Conservation (phyloP, 768 basidiomycete genomes). For the Gloeophyllum trabeum region DNA sequence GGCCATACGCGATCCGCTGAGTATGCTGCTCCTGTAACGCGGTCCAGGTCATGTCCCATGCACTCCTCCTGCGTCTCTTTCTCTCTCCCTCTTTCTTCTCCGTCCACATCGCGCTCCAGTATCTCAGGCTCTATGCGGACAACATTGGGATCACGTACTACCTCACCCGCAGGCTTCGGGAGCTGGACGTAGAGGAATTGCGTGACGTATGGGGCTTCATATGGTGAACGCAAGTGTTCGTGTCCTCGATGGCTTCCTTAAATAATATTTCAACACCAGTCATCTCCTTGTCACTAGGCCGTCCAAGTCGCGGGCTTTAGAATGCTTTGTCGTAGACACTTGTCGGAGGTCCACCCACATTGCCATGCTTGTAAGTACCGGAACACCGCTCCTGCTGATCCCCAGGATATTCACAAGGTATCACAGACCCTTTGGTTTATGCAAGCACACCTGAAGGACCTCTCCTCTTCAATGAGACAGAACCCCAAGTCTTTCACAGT, state of each 20-base stretch:
- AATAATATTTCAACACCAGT: constrained; percentile 29
- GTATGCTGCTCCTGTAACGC: no score
- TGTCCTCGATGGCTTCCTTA: constrained; percentile 7
- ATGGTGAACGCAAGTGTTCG: constrained; percentile 37
- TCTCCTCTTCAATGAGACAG: constrained; percentile 38
- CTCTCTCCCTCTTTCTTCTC: constrained; percentile 89
- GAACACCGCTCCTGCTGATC: constrained; percentile 6
- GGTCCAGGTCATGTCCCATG: constrained; percentile 61
- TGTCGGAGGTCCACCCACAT: constrained; percentile 90
- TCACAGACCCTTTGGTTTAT: constrained; percentile 93
- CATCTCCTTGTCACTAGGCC: constrained; percentile 92
- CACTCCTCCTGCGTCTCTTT: constrained; percentile 81
- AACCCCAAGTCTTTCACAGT: constrained; percentile 76
- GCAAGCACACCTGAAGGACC: constrained; percentile 88
- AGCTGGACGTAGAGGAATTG: constrained; percentile 58
- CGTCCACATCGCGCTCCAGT: constrained; percentile 86
- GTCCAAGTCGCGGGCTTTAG: constrained; percentile 83
- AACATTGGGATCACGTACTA: constrained; percentile 91
- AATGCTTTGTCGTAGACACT: constrained; percentile 85
- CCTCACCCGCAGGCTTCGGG: constrained; percentile 62
- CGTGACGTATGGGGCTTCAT: constrained; percentile 86
- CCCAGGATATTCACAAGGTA: constrained; percentile 5
- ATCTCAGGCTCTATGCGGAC: constrained; percentile 71
- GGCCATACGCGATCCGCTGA: no score
- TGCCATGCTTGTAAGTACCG: constrained; percentile 77